These are phyloP conservation scores for Elsinoe perseae DNA, from an alignment of 2,329 filamentous ascomycete species.

Conservation along the genomic window DNA sequence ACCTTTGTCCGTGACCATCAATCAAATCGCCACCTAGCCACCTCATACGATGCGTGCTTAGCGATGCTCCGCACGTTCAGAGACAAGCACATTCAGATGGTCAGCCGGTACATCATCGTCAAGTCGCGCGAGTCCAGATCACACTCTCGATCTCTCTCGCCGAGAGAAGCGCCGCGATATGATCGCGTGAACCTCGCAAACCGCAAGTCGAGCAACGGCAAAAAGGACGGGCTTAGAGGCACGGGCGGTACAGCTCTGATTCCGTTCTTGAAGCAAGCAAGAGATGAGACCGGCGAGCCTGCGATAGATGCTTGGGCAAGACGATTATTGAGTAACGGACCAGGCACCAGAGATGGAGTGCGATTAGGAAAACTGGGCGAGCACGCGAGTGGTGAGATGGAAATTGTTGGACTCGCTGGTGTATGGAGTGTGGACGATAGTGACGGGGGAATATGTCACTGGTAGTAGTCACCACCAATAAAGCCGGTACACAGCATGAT, in stretches of 20 bases:
- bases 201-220: slow-evolving; percentile 37
- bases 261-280: slow-evolving; percentile 90
- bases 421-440: slow-evolving; percentile 85
- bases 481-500: not conserved
- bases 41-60: slow-evolving; percentile 87
- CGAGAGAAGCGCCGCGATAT: slow-evolving; percentile 15
- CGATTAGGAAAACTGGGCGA: slow-evolving; percentile 46
- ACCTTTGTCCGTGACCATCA: slow-evolving; percentile 62
- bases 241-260: slow-evolving; percentile 92
- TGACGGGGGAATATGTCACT: slow-evolving; percentile 54
- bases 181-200: slow-evolving; percentile 54
- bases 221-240: slow-evolving; percentile 59
- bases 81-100: slow-evolving; percentile 93
- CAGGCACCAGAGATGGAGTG: slow-evolving; percentile 40
- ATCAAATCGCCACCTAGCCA: slow-evolving; percentile 57
- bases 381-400: slow-evolving; percentile 46
- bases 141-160: slow-evolving; percentile 20
- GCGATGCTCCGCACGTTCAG: slow-evolving; percentile 69
- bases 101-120: slow-evolving; percentile 89
- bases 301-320: slow-evolving; percentile 64
- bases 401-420: slow-evolving; percentile 66
- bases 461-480: slow-evolving; percentile 32
- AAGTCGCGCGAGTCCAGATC: slow-evolving; percentile 66
- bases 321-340: slow-evolving; percentile 46
- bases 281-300: slow-evolving; percentile 91